These are phyloP conservation scores for Heritiera fomes DNA, from an alignment of 345 rosid genomes.

Conservation along the genomic window DNA sequence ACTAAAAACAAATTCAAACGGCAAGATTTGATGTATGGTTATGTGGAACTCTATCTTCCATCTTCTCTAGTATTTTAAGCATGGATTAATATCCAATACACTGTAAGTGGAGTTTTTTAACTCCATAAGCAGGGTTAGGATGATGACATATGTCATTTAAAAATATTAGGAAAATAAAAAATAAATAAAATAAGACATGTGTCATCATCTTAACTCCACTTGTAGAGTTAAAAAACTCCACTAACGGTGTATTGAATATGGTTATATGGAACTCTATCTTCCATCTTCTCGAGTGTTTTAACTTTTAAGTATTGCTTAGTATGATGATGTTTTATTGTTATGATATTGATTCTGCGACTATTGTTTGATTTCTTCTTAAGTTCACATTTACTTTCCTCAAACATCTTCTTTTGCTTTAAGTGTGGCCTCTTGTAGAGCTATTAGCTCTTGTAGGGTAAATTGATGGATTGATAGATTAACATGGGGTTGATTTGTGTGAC, in stretches of 20 bases:
- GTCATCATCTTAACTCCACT: too few species aligned
- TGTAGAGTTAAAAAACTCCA: too few species aligned
- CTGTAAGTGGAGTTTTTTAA: too few species aligned
- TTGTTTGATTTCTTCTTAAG: background rate
- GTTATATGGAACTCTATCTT: background rate
- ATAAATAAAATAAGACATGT: too few species aligned
- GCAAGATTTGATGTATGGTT: background rate
- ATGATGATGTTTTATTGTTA: background rate
- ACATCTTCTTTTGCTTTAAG: background rate
- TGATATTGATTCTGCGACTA: background rate
- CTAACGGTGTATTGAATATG: background rate
- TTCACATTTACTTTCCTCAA: constrained; percentile 8
- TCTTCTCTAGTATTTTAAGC: background rate
- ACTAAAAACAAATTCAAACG: background rate
- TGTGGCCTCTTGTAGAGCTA: background rate
- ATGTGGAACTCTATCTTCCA: background rate
- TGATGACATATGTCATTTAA: too few species aligned
- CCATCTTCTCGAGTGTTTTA: background rate
- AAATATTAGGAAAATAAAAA: too few species aligned
- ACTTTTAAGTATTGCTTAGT: background rate
- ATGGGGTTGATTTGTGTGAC: background rate
- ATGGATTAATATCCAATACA: background rate
- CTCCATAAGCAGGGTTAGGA: too few species aligned
- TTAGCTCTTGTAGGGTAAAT: background rate
- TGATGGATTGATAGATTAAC: background rate